These are phyloP conservation scores for Fusarium sp. DNA, from an alignment of 2,329 filamentous ascomycete species.

Conservation along the genomic window DNA sequence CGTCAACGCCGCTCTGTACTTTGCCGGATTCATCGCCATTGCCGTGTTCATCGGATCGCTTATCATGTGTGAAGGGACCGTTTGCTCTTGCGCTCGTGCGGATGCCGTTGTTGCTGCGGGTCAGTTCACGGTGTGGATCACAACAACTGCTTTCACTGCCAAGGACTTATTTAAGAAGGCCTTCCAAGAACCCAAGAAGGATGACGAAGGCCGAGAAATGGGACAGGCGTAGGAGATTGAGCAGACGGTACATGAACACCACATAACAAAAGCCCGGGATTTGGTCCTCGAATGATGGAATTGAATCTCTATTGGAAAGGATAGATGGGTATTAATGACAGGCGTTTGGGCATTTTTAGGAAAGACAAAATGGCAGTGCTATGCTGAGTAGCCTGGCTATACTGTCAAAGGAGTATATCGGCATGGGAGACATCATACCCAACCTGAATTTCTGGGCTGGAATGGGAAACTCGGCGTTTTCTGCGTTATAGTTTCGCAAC, in stretches of 20 bases:
- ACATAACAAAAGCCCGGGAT: neutral
- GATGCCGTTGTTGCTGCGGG: slow-evolving; percentile 65
- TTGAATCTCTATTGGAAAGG: slow-evolving; percentile 6
- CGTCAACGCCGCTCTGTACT: slow-evolving; percentile 66
- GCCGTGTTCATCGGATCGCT: slow-evolving; percentile 66
- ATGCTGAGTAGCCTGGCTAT: slow-evolving; percentile 20
- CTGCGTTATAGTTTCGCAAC: slow-evolving; percentile 13
- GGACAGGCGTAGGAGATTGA: slow-evolving; percentile 46
- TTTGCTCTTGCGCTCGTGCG: slow-evolving; percentile 66
- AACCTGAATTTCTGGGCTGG: slow-evolving; percentile 23
- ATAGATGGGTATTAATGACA: slow-evolving; percentile 23
- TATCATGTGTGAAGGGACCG: slow-evolving; percentile 65
- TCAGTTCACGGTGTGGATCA: slow-evolving; percentile 64
- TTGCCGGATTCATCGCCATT: slow-evolving; percentile 68
- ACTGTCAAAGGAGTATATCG: slow-evolving; percentile 35
- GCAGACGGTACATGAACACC: neutral
- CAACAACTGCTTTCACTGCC: slow-evolving; percentile 57
- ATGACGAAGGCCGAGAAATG: slow-evolving; percentile 47
- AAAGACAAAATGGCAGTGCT: slow-evolving; percentile 17
- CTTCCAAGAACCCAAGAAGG: slow-evolving; percentile 44
- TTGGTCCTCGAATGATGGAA: neutral
- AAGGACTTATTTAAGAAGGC: slow-evolving; percentile 60
- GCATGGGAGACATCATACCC: slow-evolving; percentile 30
- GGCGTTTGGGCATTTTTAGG: slow-evolving; percentile 36
- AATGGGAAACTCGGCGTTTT: slow-evolving; percentile 35